Base-by-base conservation (phyloP, 2,329 filamentous ascomycete genomes). In the Arthrinium phaeospermum region DNA sequence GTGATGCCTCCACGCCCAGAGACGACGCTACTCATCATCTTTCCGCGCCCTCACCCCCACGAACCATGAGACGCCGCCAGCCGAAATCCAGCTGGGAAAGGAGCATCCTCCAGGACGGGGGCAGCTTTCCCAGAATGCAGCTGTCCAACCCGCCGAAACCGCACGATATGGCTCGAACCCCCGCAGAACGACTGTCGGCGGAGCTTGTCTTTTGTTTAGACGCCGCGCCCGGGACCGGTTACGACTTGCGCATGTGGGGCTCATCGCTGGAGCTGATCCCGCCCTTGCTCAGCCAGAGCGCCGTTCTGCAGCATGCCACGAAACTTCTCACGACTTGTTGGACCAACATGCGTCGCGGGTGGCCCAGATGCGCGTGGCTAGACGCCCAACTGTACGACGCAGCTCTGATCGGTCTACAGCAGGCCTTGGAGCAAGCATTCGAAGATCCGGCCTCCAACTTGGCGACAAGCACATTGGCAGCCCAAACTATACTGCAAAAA, bases 181-280 rank as follows among this genome's bases (percentile, higher is more conserved):
- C 53, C 34, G 73, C 74, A 2, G 75, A 78, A 37, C 72, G 70
- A 22, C 70, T 79, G 4, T 74, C 73, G 10, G 75, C 77, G 3
- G 72, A 74, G 16, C 72, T 79, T 3, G 46, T 77, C 12, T 45
- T 67, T 12, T 79, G 76, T 46, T 68, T 80, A 22, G 73, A 78
- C 22, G 72, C 75, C 1, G 76, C 75, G 2, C 73, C 75, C 19
- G 75, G 75, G 8, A 79, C 77, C 7, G 78, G 77, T 44, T 70
- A 76, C 61, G 77, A 80, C 53, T 69, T 79, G 30, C 61, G 73
- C 24, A 77, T 80, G 37, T 71, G 78, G 73, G 78, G 78, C 8
- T 72, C 75, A 16, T 79, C 78, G 3, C 64, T 80, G 22, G 73
- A 72, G 46, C 72, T 78, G 68, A 70, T 80, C 57, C 78, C 78